These are phyloP conservation scores for Candida insectorum DNA, from an alignment of 805 yeast genomes.

Conservation along the genomic window DNA sequence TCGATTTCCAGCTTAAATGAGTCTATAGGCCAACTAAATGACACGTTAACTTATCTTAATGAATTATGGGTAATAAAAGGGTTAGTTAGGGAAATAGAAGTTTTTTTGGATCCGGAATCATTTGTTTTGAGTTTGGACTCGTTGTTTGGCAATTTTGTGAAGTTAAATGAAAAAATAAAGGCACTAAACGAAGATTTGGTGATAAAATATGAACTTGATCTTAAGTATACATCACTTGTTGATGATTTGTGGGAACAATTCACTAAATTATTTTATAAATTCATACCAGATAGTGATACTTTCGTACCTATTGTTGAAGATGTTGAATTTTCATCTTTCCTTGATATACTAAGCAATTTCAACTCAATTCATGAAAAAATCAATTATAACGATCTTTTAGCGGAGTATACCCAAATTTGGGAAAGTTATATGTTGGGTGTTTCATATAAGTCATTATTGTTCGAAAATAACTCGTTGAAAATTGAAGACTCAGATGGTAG, in stretches of 20 bases:
- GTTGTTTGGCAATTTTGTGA: constrained; percentile 15
- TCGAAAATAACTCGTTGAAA: neutral
- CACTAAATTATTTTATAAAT: constrained; percentile 13
- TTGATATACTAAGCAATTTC: constrained; percentile 7
- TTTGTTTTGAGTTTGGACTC: constrained; percentile 16
- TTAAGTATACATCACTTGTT: constrained; percentile 8
- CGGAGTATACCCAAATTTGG: constrained; percentile 12
- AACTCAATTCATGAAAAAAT: constrained; percentile 7
- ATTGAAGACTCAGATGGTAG: constrained; percentile 4
- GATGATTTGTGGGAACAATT: constrained; percentile 12
- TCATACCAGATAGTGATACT: constrained; percentile 18
- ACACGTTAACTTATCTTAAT: constrained; percentile 15
- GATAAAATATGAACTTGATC: constrained; percentile 12
- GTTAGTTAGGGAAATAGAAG: constrained; percentile 20
- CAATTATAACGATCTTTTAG: constrained; percentile 8
- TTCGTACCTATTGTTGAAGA: constrained; percentile 9
- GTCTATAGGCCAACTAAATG: constrained; percentile 3
- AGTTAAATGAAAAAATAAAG: constrained; percentile 13
- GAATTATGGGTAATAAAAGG: constrained; percentile 26
- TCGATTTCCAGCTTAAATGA: constrained; percentile 14
- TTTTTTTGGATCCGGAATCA: constrained; percentile 8
- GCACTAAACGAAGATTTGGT: constrained; percentile 12
- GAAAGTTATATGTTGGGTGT: constrained; percentile 6
- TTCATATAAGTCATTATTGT: constrained; percentile 2
- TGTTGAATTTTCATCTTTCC: constrained; percentile 9